Base-by-base conservation (phyloP, 352 stramenopile genomes). In the Thalassiosira ordinaria region DNA sequence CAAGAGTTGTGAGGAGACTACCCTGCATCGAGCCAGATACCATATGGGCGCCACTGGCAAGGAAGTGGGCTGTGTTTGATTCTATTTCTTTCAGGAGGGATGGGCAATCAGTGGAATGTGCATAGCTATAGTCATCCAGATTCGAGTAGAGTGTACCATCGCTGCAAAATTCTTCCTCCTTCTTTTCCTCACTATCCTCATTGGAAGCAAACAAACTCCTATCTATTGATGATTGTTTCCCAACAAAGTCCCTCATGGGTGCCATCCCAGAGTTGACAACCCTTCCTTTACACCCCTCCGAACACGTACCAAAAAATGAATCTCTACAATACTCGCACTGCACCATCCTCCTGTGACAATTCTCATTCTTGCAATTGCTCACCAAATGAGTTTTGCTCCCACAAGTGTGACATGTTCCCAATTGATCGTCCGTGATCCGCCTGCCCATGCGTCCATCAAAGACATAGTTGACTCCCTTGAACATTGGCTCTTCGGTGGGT, bases 391-490 rank as follows among this genome's bases (percentile, higher is more conserved):
- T 92, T 65, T 89, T 84, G 13, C 60, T 53, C 26, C 84, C 89
- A 80, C 89, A 94, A n/a, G 89, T 94, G 8, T 87, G 55, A 64
- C 89, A 94, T 26, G 57, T 71, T 24, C 85, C 89, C 11, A 96
- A 76, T 13, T 90, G 65, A 80, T 95, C 91, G 27, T 94, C 86
- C 24, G 91, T 94, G 55, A 95, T 95, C 22, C 72, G 51, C 51
- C 92, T 86, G 33, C 91, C 93, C 73, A 97, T 84, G 39, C 93
- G 67, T 31, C 93, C 90, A 78, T 97, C 91, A 79, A 97, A 97
- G 0, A 97, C 93, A 78, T 95, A 96, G 61, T 97, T 97, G 3
- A 92, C 88, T 18, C 93, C 74, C 52, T 94, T 92, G 75, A 97
- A 97, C 64, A 93, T 80, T 9, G 90, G 85, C 70, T 91, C 85